phyloP scores from a whole-genome alignment of 2,329 filamentous ascomycete species.

The Hypoxylon sp. region DNA sequence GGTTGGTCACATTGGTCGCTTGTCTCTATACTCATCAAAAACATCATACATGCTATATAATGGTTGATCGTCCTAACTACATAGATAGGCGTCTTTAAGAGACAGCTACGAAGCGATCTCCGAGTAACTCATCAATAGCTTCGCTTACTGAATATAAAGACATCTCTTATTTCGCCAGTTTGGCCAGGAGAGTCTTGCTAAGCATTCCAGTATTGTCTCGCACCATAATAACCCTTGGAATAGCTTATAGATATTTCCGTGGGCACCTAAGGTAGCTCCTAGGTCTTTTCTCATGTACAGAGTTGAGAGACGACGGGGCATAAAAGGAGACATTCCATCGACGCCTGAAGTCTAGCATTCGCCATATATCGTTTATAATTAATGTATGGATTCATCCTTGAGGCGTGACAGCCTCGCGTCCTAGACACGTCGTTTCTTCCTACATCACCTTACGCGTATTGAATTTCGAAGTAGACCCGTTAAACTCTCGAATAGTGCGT shows the following conservation, averaged over 20 bases:
- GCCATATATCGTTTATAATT: too few relatives aligned
- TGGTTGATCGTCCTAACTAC: not conserved
- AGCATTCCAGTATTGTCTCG: not conserved
- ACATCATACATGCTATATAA: not conserved
- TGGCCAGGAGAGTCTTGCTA: not conserved
- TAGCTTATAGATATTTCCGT: not conserved
- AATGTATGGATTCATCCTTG: not conserved
- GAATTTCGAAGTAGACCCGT: slow-evolving; percentile 75
- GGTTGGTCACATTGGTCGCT: not conserved
- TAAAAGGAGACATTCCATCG: not conserved
- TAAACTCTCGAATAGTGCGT: slow-evolving; percentile 87
- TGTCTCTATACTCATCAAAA: not conserved
- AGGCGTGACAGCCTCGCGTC: not conserved
- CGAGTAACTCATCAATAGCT: not conserved
- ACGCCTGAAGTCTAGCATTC: not conserved
- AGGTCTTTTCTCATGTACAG: not conserved
- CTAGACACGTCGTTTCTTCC: not conserved
- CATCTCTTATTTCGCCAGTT: not conserved
- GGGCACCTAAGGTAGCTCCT: not conserved
- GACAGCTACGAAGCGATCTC: not conserved
- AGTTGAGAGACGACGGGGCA: not conserved
- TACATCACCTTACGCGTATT: slow-evolving; percentile 10
- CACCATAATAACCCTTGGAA: not conserved
- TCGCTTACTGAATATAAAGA: not conserved
- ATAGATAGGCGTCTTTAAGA: not conserved